phyloP scores from a whole-genome alignment of 108 stramenopile genomes.

The Cylindrotheca closterium region DNA sequence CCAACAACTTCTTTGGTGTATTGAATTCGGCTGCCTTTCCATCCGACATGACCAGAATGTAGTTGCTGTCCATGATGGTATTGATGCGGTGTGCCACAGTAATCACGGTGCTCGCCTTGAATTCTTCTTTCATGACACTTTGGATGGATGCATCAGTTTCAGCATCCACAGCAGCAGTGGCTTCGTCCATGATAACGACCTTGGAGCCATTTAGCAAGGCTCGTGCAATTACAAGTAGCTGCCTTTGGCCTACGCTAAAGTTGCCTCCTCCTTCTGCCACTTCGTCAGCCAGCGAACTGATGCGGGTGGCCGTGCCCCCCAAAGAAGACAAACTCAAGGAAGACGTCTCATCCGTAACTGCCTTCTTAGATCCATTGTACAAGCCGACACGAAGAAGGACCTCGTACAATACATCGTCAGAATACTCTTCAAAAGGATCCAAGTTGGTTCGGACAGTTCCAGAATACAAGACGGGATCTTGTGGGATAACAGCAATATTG shows the following conservation, averaged over 20 bases:
- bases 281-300: conserved; percentile 61
- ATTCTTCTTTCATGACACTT: conserved; percentile 66
- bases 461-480: conserved; percentile 93
- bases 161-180: conserved; percentile 87
- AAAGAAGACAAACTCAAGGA: conserved; percentile 38
- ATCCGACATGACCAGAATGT: conserved; percentile 91
- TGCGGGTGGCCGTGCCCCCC: conserved; percentile 6
- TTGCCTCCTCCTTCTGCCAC: conserved; percentile 91
- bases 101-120: conserved; percentile 70
- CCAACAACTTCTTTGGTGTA: conserved; percentile 57
- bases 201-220: conserved; percentile 74
- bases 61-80: conserved; percentile 94
- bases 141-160: conserved; percentile 93
- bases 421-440: conserved; percentile 83
- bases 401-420: conserved; percentile 59
- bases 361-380: conserved; percentile 11
- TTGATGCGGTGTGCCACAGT: conserved; percentile 95
- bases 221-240: conserved; percentile 94
- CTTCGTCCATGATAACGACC: conserved; percentile 94
- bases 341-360: conserved; percentile 8
- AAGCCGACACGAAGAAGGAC: conserved; percentile 75
- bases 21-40: conserved; percentile 87
- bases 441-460: conserved; percentile 91
- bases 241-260: conserved; percentile 93
- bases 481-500: conserved; percentile 92